phyloP scores from a whole-genome alignment of 2,329 filamentous ascomycete species.

The Pseudocercospora crystallina region DNA sequence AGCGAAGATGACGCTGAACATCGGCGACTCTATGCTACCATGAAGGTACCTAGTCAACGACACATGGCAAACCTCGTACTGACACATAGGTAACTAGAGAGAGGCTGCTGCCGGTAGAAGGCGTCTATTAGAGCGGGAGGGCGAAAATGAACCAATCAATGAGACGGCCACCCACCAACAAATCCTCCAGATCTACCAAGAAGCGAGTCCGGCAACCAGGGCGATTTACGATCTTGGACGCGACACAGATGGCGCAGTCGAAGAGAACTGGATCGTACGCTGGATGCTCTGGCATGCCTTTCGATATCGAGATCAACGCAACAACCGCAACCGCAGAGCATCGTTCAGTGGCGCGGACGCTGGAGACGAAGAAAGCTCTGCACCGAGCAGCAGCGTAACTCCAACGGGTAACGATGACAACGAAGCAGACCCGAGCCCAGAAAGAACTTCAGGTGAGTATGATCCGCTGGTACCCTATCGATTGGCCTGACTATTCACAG shows the following conservation, averaged over 20 bases:
- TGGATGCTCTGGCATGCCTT: constrained; percentile 54
- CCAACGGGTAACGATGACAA: constrained; percentile 5
- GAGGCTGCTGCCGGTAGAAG: constrained; percentile 42
- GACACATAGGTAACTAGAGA: constrained; percentile 28
- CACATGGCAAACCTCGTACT: background rate
- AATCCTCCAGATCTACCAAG: constrained; percentile 42
- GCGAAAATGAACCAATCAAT: constrained; percentile 44
- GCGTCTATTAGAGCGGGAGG: constrained; percentile 36
- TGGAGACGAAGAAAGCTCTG: constrained; percentile 7
- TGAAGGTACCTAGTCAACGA: constrained; percentile 40
- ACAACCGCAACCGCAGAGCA: constrained; percentile 14
- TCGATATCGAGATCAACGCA: constrained; percentile 37
- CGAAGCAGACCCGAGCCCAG: background rate
- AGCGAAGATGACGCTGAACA: constrained; percentile 36
- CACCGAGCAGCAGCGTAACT: constrained; percentile 1
- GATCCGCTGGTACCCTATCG: background rate
- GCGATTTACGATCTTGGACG: constrained; percentile 45
- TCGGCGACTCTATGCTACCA: constrained; percentile 40
- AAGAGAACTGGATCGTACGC: constrained; percentile 52
- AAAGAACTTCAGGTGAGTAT: constrained; percentile 4
- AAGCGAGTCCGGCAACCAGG: constrained; percentile 39
- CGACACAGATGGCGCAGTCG: constrained; percentile 40
- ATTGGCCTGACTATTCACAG: background rate
- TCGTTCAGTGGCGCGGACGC: background rate
- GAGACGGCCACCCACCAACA: constrained; percentile 49